Base-by-base conservation (phyloP, 441 rosid genomes). In the Erodium texanum region DNA sequence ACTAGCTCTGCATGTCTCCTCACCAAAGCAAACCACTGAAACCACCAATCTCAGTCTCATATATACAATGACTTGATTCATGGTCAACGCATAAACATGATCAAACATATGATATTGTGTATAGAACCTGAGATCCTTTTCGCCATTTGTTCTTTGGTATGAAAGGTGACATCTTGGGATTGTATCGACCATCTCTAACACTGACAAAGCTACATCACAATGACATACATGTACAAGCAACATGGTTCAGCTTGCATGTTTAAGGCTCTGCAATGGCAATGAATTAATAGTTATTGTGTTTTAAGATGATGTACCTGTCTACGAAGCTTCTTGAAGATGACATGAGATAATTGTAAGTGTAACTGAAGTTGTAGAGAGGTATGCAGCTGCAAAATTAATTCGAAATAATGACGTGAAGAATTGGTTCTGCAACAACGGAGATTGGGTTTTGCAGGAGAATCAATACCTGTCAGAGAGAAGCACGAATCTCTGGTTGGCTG, bases 281-380 rank as follows among this genome's bases (percentile, higher is more conserved):
- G 29, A 1, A 4, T 1, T 27, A 27, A 27, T 27, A 41, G 11
- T 41, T 9, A 41, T 41, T 41, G 48, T 9, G 48, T 41, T 41
- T 41, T 12, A 41, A 8, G 58, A 52, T 24, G 34, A 84, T 90
- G 74, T 72, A 93, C 99, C 97, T 93, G 87, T 93, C 99, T 27
- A 93, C 93, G 66, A 93, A 91, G 74, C 99, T 89, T 77, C 88
- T 80, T 69, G 92, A 67, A 43, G 96, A 82, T 64, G 97, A 89
- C 96, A 91, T 87, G 76, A 93, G 85, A 71, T 93, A 93, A 66
- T 86, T 85, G 71, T 87, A 89, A 0, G 86, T 89, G 79, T 93
- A 93, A 81, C 96, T 83, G 89, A 93, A 91, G 85, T 87, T 86
- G 82, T 91, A 87, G 71, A 93, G 83, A 62, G 97, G 99, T 82